Evolutionary conservation across 78 protist species (phyloP), one percentile per base, ranked within the genome.

Genomic region (Andalucia godoyi): DNA sequence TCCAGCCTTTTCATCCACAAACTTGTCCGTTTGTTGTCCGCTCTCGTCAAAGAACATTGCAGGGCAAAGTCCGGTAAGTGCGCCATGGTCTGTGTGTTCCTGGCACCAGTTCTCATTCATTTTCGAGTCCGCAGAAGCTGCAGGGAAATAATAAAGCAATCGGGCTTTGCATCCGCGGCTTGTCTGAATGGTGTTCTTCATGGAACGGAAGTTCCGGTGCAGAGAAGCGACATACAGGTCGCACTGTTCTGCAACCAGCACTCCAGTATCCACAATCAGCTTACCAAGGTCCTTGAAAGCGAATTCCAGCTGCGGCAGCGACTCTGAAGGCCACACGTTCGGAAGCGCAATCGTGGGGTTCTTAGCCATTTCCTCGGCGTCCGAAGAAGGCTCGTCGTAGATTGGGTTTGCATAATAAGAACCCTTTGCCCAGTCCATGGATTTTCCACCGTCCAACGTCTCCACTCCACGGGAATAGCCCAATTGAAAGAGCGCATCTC

Each of bases 41-140:
- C 38, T 7, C 17, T 7, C 63, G 1, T 55, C 60, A 8, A 29
- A 27, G 15, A 60, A 53, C 21, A 21, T 15, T 8, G 43, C 77
- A 47, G 51, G 51, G 55, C 40, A 5, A n/a, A 72, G 55, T 15
- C 74, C 77, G 0, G 77, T 72, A n/a, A 72, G 60, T 8, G 80
- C 9, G 67, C 75, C 38, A 59, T 72, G 77, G 36, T 72, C 77
- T 17, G 40, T 53, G 53, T 72, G 77, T 76, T 76, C 65, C 6
- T 76, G 74, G n/a, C 77, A 59, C 72, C 69, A 72, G 36, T 34
- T 55, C 3, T 64, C 69, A 10, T 63, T 46, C 27, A 9, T 47
- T 12, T 72, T 25, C 49, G 21, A 55, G 60, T n/a, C n/a, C n/a
- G n/a, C n/a, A n/a, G n/a, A n/a, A n/a, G n/a, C n/a, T 21, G 40